These are phyloP conservation scores for Fusarium sp. DNA, from an alignment of 2,329 filamentous ascomycete species.

Conservation along the genomic window DNA sequence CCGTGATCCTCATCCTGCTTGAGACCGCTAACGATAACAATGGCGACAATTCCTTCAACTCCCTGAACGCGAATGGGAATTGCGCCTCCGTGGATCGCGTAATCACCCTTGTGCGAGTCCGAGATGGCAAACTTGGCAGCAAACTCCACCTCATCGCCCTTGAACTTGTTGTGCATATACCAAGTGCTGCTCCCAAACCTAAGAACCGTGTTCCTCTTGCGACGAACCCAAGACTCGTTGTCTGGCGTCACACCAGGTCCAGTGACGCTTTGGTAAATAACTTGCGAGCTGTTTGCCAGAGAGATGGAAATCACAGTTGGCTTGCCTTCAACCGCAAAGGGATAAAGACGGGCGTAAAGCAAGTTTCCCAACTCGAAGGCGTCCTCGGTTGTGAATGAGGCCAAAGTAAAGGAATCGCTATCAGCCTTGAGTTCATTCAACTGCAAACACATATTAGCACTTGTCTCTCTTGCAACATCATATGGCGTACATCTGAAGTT, in stretches of 20 bases:
- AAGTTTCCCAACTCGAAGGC: slow-evolving; percentile 75
- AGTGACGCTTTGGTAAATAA: slow-evolving; percentile 77
- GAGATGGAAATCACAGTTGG: slow-evolving; percentile 74
- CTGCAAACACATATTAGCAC: slow-evolving; percentile 32
- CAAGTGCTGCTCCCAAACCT: slow-evolving; percentile 78
- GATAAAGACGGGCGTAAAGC: slow-evolving; percentile 71
- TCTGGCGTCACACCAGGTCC: slow-evolving; percentile 77
- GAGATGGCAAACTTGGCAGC: slow-evolving; percentile 73
- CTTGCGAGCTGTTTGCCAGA: slow-evolving; percentile 67
- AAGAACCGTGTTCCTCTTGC: slow-evolving; percentile 79
- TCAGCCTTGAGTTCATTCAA: slow-evolving; percentile 47
- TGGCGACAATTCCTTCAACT: slow-evolving; percentile 80
- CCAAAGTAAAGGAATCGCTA: slow-evolving; percentile 58
- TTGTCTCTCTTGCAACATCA: neutral
- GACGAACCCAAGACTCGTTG: slow-evolving; percentile 76
- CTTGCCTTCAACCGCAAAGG: slow-evolving; percentile 52
- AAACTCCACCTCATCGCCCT: slow-evolving; percentile 73
- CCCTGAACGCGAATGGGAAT: slow-evolving; percentile 78
- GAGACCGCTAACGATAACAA: slow-evolving; percentile 81
- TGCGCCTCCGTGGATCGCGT: slow-evolving; percentile 83
- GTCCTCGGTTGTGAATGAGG: slow-evolving; percentile 71
- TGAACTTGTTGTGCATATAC: slow-evolving; percentile 77
- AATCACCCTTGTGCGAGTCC: slow-evolving; percentile 66
- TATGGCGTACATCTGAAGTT: slow-evolving; percentile 34
- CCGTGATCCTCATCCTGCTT: slow-evolving; percentile 83